phyloP scores from a whole-genome alignment of 768 basidiomycete genomes.

The Psilocybe subaeruginosa region DNA sequence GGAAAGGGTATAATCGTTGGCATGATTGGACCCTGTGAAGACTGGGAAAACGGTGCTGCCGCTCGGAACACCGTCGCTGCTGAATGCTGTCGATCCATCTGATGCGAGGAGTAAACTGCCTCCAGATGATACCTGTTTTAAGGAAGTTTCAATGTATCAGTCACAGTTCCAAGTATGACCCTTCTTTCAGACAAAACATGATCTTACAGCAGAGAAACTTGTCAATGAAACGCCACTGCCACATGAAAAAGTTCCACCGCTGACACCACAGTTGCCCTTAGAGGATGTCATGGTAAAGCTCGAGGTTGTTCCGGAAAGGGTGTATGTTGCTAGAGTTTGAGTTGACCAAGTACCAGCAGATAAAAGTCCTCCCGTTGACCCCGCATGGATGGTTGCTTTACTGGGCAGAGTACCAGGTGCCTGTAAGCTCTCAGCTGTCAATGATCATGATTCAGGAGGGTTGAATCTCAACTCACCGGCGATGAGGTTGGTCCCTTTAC shows the following conservation, averaged over 20 bases:
- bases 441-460: not conserved
- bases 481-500: slow-evolving; percentile 9
- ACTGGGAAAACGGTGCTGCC: slow-evolving; percentile 46
- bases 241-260: slow-evolving; percentile 47
- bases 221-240: slow-evolving; percentile 51
- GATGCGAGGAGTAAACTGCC: slow-evolving; percentile 50
- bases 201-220: slow-evolving; percentile 55
- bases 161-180: not conserved
- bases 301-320: slow-evolving; percentile 45
- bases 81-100: slow-evolving; percentile 51
- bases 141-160: not conserved
- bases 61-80: slow-evolving; percentile 54
- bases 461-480: slow-evolving; percentile 25
- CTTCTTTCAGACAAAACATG: not conserved
- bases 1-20: slow-evolving; percentile 38
- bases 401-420: slow-evolving; percentile 38
- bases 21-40: slow-evolving; percentile 35
- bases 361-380: slow-evolving; percentile 52
- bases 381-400: slow-evolving; percentile 49
- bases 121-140: slow-evolving; percentile 47
- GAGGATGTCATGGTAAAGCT: slow-evolving; percentile 63
- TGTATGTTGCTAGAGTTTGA: slow-evolving; percentile 61
- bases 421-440: slow-evolving; percentile 5
- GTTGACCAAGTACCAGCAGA: slow-evolving; percentile 62
- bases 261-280: slow-evolving; percentile 60